A percentile compares a stretch with the other conserved stretches of the same genome.
Conservation (phyloP, 768 basidiomycete species). For the Brasilioporus rufonigricans region DNA sequence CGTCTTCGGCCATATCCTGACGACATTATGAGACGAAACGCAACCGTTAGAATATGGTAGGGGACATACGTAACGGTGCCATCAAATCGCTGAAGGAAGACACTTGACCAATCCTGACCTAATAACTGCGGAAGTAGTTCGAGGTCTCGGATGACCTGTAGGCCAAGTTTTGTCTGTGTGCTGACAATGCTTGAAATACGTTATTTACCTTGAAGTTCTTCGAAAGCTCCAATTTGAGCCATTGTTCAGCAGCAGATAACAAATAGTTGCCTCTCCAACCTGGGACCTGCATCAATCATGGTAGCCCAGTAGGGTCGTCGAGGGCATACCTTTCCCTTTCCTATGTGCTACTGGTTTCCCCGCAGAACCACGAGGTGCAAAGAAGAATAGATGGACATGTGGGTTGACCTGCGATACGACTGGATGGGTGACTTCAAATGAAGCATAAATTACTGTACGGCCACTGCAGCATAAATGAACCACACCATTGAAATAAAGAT, state of each 20-base stretch:
- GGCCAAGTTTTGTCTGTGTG: background rate
- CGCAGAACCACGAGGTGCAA: conserved; percentile 83
- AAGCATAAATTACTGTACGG: background rate
- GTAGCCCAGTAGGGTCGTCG: background rate
- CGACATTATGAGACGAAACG: conserved; percentile 23
- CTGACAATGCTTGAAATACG: background rate
- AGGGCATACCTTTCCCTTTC: conserved; percentile 73
- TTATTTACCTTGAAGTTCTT: conserved; percentile 84
- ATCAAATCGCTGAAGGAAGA: conserved; percentile 94
- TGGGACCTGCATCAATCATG: conserved; percentile 19
- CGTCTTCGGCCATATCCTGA: conserved; percentile 83
- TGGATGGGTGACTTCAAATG: conserved; percentile 72
- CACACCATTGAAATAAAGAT: conserved; percentile 84
- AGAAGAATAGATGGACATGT: conserved; percentile 93
- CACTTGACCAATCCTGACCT: conserved; percentile 95
- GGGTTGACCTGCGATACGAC: conserved; percentile 94
- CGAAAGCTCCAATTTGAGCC: conserved; percentile 91
- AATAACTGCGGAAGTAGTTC: conserved; percentile 92
- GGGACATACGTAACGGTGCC: conserved; percentile 76
- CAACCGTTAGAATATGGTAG: conserved; percentile 6
- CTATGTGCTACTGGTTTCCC: conserved; percentile 94
- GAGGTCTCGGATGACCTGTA: conserved; percentile 85
- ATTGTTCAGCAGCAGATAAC: conserved; percentile 89
- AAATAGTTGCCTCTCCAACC: conserved; percentile 97
- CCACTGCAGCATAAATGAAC: background rate